Evolutionary conservation across 2,329 filamentous ascomycete genomes (phyloP), one percentile per base, ranked within the genome.

Genomic region (Penicillium sp.): DNA sequence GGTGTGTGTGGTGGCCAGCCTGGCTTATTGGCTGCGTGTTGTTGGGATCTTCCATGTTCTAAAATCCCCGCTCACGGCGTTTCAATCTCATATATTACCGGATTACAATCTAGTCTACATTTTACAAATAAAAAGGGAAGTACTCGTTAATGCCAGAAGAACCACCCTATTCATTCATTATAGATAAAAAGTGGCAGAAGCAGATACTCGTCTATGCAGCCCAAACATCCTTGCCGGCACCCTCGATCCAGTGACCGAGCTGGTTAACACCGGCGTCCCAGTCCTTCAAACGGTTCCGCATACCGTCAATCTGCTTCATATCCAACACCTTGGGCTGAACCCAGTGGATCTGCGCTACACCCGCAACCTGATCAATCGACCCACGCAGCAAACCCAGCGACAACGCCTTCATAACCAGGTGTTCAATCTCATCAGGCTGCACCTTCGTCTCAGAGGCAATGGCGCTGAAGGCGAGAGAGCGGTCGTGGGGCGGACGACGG

Each of bases 331-430:
- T 97, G 20, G 94, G 94, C 77, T 99, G 94, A 53, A 99, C 94
- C 94, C 94, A 99, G 66, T 92, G 92, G 74, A 99, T 96, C 69
- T 92, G 85, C 39, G 94, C 94, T 61, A 97, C 85, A 74, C 92
- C 87, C 43, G 90, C 90, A 28, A 99, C 94, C 76, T 99, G 92
- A 72, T 99, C 94, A 65, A 99, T 97, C 50, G 89, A 94, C 41
- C 94, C 94, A 62, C 88, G 84, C 62, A 99, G 78, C 62, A 99
- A 79, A 0, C 94, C 94, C 63, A 99, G 75, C 68, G 92, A 96
- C 65, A 99, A 76, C n/a, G 94, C 94, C 80, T 96, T 97, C 94
- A 99, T 99, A 66, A 99, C 89, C 58, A 99, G 78, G 72, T 97
- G 92, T 80, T 99, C 94, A 63, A 99, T 97, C 77, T 97, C 90